A percentile compares a stretch with the other conserved stretches of the same genome.
Conservation (phyloP, 1,139 yeast genomes). For the Lodderomyces pseudojiufengensis region DNA sequence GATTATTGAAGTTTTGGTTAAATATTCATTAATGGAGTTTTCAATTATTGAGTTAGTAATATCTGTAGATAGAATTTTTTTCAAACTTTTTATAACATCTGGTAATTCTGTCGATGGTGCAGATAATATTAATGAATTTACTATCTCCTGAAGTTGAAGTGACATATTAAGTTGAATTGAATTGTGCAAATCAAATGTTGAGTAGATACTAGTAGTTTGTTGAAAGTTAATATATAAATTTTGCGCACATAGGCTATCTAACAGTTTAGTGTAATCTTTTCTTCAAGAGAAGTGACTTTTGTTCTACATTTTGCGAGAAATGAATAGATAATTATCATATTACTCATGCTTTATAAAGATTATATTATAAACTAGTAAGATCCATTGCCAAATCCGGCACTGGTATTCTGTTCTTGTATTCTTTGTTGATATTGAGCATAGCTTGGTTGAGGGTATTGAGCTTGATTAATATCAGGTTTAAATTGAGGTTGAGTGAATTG, state of each 20-base stretch:
- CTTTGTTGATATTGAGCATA: constrained; percentile 1
- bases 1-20: constrained; percentile 15
- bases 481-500: constrained; percentile 3
- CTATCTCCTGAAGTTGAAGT: constrained; percentile 24
- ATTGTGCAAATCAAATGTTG: no score
- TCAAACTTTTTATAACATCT: constrained; percentile 26
- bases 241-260: not conserved
- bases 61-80: constrained; percentile 5
- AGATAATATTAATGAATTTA: constrained; percentile 32
- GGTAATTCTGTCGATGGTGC: constrained; percentile 44
- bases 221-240: no score
- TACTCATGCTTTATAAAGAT: no score
- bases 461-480: constrained; percentile 1
- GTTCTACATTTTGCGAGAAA: no score
- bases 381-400: constrained; percentile 38
- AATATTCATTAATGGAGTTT: constrained; percentile 27
- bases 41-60: constrained; percentile 20
- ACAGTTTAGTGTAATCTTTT: not conserved
- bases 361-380: constrained; percentile 3
- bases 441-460: constrained; percentile 5
- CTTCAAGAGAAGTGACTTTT: no score
- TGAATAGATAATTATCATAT: no score
- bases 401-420: constrained; percentile 26
- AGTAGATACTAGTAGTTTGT: no score
- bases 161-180: constrained; percentile 12